Percentiles rank a stretch among this genome's conserved stretches.
Evolutionary conservation across 495 filamentous ascomycete genomes (phyloP).

Genomic region (Aspergillus nanangensis): DNA sequence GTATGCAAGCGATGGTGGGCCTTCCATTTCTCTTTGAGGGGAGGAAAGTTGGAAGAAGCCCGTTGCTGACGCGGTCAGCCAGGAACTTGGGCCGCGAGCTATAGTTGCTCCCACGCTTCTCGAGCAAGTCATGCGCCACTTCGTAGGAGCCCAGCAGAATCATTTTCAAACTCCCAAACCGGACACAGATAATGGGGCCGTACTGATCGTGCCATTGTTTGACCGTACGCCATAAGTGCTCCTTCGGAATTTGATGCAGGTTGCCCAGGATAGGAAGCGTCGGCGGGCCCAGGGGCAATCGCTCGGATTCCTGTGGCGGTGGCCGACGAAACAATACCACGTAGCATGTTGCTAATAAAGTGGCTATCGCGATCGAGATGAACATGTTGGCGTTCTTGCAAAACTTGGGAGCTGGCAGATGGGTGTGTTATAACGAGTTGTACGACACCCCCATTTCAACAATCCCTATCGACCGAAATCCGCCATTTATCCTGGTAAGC

Average conservation of each 20-base stretch:
- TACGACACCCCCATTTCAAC: too few relatives aligned
- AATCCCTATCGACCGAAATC: too few relatives aligned
- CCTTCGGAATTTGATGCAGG: conserved; percentile 51
- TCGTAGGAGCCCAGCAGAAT: conserved; percentile 55
- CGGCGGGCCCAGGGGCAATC: conserved; percentile 20
- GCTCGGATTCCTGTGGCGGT: too few relatives aligned
- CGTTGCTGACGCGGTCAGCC: conserved; percentile 5
- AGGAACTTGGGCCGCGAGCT: conserved; percentile 50
- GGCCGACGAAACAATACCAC: too few relatives aligned
- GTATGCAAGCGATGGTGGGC: conserved; percentile 21
- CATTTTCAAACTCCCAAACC: conserved; percentile 49
- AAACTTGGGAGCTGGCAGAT: too few relatives aligned
- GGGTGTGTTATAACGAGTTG: too few relatives aligned
- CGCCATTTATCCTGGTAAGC: too few relatives aligned
- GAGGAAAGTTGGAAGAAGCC: conserved; percentile 34
- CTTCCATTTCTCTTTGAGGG: conserved; percentile 36
- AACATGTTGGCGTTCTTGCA: too few relatives aligned
- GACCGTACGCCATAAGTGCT: conserved; percentile 50
- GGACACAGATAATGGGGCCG: conserved; percentile 54
- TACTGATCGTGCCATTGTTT: conserved; percentile 54
- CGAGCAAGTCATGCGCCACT: conserved; percentile 50
- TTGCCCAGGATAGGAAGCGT: conserved; percentile 52
- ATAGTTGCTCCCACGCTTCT: conserved; percentile 49
- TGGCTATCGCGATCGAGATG: too few relatives aligned
- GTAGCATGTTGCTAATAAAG: too few relatives aligned